Evolutionary conservation across 2,329 filamentous ascomycete genomes (phyloP).

Genomic region (Botrytis galanthina): DNA sequence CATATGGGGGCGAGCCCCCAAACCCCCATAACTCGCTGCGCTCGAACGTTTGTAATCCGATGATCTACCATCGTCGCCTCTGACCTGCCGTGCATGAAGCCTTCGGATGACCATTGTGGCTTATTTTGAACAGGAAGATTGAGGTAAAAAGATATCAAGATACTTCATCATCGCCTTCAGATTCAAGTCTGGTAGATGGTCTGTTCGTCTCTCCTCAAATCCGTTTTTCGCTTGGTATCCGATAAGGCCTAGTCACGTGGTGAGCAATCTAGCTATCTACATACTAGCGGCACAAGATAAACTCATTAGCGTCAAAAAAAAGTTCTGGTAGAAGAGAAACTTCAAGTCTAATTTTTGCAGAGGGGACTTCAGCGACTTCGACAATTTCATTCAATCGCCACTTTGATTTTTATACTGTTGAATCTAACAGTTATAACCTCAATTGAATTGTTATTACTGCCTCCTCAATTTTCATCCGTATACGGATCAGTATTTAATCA

Average conservation of each 20-base stretch:
- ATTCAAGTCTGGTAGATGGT: not conserved
- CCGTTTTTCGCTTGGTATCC: not conserved
- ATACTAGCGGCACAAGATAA: not conserved
- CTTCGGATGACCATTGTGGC: not conserved
- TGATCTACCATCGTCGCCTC: not conserved
- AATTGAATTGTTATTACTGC: slow-evolving; percentile 9
- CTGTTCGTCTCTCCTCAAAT: not conserved
- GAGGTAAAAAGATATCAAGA: not conserved
- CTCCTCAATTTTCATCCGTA: slow-evolving; percentile 22
- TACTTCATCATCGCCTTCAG: not conserved
- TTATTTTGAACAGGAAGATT: not conserved
- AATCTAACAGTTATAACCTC: not conserved
- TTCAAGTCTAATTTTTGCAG: not conserved
- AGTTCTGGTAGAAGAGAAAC: slow-evolving; percentile 1
- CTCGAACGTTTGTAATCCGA: not conserved
- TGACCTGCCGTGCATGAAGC: not conserved
- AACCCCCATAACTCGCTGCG: not conserved
- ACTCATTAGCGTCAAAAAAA: slow-evolving; percentile 14
- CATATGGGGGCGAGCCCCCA: not conserved
- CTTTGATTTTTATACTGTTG: slow-evolving; percentile 23
- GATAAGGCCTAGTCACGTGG: not conserved
- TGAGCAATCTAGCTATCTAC: not conserved
- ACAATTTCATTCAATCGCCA: slow-evolving; percentile 19
- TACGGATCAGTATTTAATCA: slow-evolving; percentile 22
- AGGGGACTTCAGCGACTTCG: not conserved